Conservation (phyloP, 176 grass and related monocot genomes). For the Hordeum marinum region DNA sequence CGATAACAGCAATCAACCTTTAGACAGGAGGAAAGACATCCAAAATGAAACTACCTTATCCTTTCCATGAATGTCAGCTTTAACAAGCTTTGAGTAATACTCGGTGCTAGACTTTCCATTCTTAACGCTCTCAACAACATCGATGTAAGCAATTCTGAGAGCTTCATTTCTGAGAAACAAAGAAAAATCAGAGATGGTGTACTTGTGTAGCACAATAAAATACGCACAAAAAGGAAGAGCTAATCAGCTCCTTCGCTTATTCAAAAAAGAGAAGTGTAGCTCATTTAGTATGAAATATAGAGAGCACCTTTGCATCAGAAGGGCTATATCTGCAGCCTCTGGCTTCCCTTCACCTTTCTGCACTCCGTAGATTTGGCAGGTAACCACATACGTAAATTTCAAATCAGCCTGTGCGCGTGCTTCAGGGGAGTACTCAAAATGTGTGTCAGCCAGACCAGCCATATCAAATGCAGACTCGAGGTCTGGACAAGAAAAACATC, state of each 20-base stretch:
- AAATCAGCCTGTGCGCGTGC: conserved; percentile 80
- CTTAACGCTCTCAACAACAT: conserved; percentile 64
- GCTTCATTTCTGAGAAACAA: conserved; percentile 79
- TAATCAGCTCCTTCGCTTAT: not conserved
- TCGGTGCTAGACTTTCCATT: conserved; percentile 65
- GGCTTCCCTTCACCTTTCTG: conserved; percentile 75
- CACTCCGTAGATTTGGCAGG: conserved; percentile 91
- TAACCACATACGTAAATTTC: conserved; percentile 94
- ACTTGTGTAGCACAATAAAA: not conserved
- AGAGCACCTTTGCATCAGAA: conserved; percentile 78
- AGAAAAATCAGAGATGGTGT: conserved; percentile 16
- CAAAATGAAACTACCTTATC: conserved; percentile 73
- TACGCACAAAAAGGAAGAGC: not conserved
- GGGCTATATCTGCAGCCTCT: conserved; percentile 87
- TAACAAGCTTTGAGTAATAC: conserved; percentile 95
- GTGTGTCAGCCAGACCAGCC: conserved; percentile 52
- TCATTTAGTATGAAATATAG: conserved; percentile 9
- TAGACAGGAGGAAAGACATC: not conserved
- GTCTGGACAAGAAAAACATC: conserved; percentile 34
- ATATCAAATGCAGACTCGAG: conserved; percentile 40
- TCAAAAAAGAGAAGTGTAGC: not conserved
- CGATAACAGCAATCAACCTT: not conserved
- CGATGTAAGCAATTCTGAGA: conserved; percentile 90
- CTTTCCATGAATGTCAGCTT: conserved; percentile 91
- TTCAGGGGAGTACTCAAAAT: conserved; percentile 84